Conservation (phyloP, 345 rosid species). For the Cardiospermum halicacabum region DNA sequence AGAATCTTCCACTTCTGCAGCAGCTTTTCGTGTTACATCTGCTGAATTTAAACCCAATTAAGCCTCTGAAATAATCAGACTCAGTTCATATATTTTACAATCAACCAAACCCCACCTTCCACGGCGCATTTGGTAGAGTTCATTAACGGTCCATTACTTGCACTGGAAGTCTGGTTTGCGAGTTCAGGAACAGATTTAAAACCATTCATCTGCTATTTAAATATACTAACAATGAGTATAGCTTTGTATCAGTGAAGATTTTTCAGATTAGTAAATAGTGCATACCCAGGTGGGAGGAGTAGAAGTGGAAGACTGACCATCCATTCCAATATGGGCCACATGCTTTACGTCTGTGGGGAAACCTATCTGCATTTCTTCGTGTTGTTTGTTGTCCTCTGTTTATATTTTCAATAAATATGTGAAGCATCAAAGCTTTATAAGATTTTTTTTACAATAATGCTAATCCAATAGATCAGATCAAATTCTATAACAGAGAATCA, state of each 20-base stretch:
- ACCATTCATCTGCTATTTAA: conserved; percentile 38
- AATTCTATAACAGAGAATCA: no score
- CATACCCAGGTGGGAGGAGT: conserved; percentile 62
- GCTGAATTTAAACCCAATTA: not conserved
- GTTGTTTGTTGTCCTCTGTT: conserved; percentile 52
- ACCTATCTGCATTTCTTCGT: conserved; percentile 62
- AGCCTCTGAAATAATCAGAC: not conserved
- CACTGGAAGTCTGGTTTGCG: conserved; percentile 6
- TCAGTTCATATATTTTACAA: not conserved
- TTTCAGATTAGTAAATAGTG: not conserved
- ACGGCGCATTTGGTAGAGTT: not conserved
- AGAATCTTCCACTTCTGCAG: not conserved
- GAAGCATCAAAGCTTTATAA: not conserved
- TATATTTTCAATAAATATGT: not conserved
- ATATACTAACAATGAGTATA: not conserved
- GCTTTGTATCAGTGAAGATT: not conserved
- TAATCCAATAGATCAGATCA: not conserved
- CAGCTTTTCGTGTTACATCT: not conserved
- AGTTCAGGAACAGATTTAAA: conserved; percentile 19
- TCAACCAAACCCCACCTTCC: conserved; percentile 24
- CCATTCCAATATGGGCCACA: conserved; percentile 71
- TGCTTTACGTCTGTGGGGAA: conserved; percentile 80
- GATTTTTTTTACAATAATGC: not conserved
- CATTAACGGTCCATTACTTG: not conserved
- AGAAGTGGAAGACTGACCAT: conserved; percentile 42